phyloP scores from a whole-genome alignment of 2,329 filamentous ascomycete genomes.

The Trichophaea hybrida region DNA sequence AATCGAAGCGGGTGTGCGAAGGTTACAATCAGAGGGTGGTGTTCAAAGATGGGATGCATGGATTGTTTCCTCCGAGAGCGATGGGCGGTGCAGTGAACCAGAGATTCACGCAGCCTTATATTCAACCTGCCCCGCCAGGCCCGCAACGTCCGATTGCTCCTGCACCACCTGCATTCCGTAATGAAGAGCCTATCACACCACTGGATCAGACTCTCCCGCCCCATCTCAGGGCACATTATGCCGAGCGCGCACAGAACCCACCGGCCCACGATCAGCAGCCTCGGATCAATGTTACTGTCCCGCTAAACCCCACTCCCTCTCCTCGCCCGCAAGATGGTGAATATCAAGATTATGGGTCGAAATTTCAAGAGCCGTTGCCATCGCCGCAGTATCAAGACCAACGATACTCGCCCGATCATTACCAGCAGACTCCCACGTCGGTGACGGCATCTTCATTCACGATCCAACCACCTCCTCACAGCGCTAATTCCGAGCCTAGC shows the following conservation, averaged over 20 bases:
- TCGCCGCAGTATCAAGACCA: not conserved
- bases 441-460: conserved; percentile 5
- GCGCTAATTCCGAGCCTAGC: conserved; percentile 6
- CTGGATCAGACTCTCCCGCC: conserved; percentile 20
- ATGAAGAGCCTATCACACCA: conserved; percentile 8
- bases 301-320: not conserved
- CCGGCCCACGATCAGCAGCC: not conserved
- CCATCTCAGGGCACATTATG: conserved; percentile 16
- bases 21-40: conserved; percentile 69
- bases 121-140: conserved; percentile 19
- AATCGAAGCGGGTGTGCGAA: conserved; percentile 70
- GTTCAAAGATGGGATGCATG: conserved; percentile 59
- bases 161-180: conserved; percentile 16
- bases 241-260: conserved; percentile 4
- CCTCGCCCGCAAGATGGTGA: not conserved
- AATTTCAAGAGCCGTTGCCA: conserved; percentile 4
- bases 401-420: conserved; percentile 1
- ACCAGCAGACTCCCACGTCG: conserved; percentile 7
- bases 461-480: conserved; percentile 7
- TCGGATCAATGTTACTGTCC: not conserved
- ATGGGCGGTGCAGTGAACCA: conserved; percentile 10
- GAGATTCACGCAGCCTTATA: conserved; percentile 30
- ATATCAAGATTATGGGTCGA: not conserved
- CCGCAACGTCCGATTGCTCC: conserved; percentile 25
- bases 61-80: conserved; percentile 31